These are phyloP conservation scores for Malus hybrid DNA, from an alignment of 331 rosid genomes.

Conservation along the genomic window DNA sequence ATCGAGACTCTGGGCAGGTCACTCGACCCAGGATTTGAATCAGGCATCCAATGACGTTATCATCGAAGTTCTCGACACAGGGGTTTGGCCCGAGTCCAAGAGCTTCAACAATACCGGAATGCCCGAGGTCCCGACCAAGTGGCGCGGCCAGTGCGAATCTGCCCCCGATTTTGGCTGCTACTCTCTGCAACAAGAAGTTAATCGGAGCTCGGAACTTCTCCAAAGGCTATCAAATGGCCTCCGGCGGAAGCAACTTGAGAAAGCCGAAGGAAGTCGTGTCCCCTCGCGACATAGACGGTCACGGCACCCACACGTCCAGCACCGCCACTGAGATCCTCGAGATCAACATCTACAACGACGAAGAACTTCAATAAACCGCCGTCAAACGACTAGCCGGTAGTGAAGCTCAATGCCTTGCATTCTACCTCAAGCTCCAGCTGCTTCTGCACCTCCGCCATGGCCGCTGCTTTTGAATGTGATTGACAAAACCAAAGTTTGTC, in stretches of 20 bases:
- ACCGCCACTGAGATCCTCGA: too few relatives aligned
- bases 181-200: conserved; percentile 65
- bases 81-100: conserved; percentile 70
- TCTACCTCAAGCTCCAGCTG: too few relatives aligned
- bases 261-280: conserved; percentile 38
- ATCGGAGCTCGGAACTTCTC: conserved; percentile 80
- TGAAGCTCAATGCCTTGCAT: too few relatives aligned
- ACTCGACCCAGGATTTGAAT: conserved; percentile 30
- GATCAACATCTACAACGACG: too few relatives aligned
- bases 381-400: too few relatives aligned
- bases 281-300: conserved; percentile 70
- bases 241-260: conserved; percentile 26
- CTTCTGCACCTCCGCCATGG: too few relatives aligned
- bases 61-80: conserved; percentile 67
- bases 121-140: conserved; percentile 51
- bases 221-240: conserved; percentile 52
- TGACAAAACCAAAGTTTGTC: too few relatives aligned
- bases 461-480: too few relatives aligned
- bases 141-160: conserved; percentile 65
- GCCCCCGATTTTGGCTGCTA: conserved; percentile 45
- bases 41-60: conserved; percentile 55
- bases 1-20: conserved; percentile 44
- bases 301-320: conserved; percentile 79
- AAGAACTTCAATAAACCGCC: too few relatives aligned
- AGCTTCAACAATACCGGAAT: conserved; percentile 58